These are phyloP conservation scores for Aspergillus phoenicis DNA, from an alignment of 2,329 filamentous ascomycete species.

Conservation along the genomic window DNA sequence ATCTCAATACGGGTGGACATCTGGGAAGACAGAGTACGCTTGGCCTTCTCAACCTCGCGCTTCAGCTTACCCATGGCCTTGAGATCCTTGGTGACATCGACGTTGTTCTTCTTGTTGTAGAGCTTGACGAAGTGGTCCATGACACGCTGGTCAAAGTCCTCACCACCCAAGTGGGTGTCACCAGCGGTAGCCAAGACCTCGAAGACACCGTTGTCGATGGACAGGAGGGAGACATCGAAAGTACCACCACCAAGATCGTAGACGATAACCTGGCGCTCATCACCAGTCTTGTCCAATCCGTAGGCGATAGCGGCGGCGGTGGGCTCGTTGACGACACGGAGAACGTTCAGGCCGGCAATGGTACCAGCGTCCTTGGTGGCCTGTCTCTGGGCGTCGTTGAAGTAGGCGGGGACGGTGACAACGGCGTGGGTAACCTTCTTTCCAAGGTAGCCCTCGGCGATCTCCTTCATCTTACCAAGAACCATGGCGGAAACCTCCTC, in stretches of 20 bases:
- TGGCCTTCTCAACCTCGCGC: conserved; percentile 99
- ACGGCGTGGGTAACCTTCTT: conserved; percentile 67
- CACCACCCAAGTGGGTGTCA: conserved; percentile 97
- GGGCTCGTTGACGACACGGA: conserved; percentile 95
- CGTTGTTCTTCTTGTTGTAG: conserved; percentile 97
- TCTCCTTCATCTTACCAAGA: conserved; percentile 68
- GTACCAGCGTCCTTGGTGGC: conserved; percentile 93
- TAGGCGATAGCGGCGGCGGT: conserved; percentile 95
- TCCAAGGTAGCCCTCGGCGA: conserved; percentile 64
- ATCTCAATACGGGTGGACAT: conserved; percentile 95
- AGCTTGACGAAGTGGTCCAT: conserved; percentile 95
- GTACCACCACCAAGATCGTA: conserved; percentile 95
- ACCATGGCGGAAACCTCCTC: conserved; percentile 70
- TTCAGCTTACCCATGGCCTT: conserved; percentile 99
- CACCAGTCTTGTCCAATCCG: conserved; percentile 82
- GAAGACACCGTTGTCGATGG: conserved; percentile 88
- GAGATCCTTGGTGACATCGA: conserved; percentile 88
- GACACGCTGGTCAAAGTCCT: conserved; percentile 97
- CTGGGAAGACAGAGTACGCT: conserved; percentile 94
- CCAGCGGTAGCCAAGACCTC: conserved; percentile 92
- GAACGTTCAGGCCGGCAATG: conserved; percentile 91
- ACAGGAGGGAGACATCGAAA: conserved; percentile 91
- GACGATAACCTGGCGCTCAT: conserved; percentile 85
- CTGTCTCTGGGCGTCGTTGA: conserved; percentile 97
- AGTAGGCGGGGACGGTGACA: conserved; percentile 94